Evolutionary conservation across 768 basidiomycete genomes (phyloP), one percentile per base, ranked within the genome.

Genomic region (Pleurotus citrinopileatus): DNA sequence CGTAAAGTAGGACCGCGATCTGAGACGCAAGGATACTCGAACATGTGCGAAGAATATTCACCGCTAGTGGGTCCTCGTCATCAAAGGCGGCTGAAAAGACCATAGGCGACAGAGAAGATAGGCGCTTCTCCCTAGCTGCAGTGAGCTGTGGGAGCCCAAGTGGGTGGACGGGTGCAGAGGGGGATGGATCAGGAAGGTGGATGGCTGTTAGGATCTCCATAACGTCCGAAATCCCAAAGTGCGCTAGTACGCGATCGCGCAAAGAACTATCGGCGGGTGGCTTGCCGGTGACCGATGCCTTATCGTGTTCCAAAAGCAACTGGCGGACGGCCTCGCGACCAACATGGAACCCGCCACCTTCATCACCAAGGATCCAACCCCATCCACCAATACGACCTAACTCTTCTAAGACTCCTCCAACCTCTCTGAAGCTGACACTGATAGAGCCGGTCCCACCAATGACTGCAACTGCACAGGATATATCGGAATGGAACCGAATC

Each of bases 341-440:
- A 55, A 92, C 84, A 62, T 87, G 79, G 61, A 81, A 93, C 9
- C 91, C 91, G 19, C 89, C 84, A 9, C 91, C 91, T 64, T 92
- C 90, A 63, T 92, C 90, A 5, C 90, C 89, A 9, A 91, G 73
- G 17, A 91, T 83, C 87, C 89, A 91, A 0, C 90, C 89, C 87
- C 86, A 91, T 1, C 90, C 89, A 3, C 90, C 89, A 26, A 81
- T 76, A 5, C 90, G 78, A 1, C 83, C 87, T 37, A 89, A 76
- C 60, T 89, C 84, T 44, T 79, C 64, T 19, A 88, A 71, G 9
- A 64, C 40, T 6, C 52, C 70, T 3, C 66, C 67, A 0, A 60
- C 68, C 40, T 77, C 73, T 47, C 70, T 70, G 68, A 90, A 91
- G 52, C 82, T 81, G 13, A 86, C 84, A 28, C 86, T 79, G 60